Conservation (phyloP, 2,329 filamentous ascomycete species). For the Aspergillus latus region DNA sequence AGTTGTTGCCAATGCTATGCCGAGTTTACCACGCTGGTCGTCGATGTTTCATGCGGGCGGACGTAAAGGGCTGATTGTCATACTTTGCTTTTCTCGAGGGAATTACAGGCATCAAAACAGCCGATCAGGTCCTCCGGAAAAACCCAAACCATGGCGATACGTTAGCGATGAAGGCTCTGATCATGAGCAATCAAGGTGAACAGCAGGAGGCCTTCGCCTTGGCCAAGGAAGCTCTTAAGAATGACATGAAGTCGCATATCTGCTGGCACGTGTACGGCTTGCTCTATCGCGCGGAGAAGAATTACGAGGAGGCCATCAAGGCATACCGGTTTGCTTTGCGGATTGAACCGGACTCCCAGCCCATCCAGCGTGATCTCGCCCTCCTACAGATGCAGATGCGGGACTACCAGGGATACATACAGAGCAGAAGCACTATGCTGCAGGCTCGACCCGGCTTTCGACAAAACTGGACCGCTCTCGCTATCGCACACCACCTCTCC, state of each 20-base stretch:
- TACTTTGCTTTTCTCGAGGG: slow-evolving; percentile 20
- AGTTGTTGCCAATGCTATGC: slow-evolving; percentile 12
- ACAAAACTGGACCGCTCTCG: slow-evolving; percentile 97
- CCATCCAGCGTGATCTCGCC: slow-evolving; percentile 92
- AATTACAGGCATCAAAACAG: slow-evolving; percentile 75
- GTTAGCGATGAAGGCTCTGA: slow-evolving; percentile 97
- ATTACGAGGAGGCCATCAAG: slow-evolving; percentile 98
- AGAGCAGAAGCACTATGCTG: slow-evolving; percentile 85
- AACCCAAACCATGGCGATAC: slow-evolving; percentile 96
- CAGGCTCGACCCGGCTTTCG: slow-evolving; percentile 76
- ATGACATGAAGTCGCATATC: slow-evolving; percentile 98
- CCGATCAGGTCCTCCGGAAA: slow-evolving; percentile 95
- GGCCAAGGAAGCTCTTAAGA: slow-evolving; percentile 86
- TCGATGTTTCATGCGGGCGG: slow-evolving; percentile 10
- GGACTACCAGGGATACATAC: slow-evolving; percentile 89
- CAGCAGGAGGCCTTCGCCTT: slow-evolving; percentile 91
- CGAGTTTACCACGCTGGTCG: slow-evolving; percentile 13
- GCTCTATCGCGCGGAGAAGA: slow-evolving; percentile 89
- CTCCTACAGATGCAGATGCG: slow-evolving; percentile 94
- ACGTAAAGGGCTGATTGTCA: slow-evolving; percentile 22
- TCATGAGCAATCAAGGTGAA: slow-evolving; percentile 89
- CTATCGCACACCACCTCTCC: slow-evolving; percentile 87
- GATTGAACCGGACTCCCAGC: slow-evolving; percentile 88
- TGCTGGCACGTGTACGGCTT: slow-evolving; percentile 99
- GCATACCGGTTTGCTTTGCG: slow-evolving; percentile 95